Evolutionary conservation across 2,329 filamentous ascomycete species (phyloP), one percentile per base, ranked within the genome.

Genomic region (Colletotrichum phormii): DNA sequence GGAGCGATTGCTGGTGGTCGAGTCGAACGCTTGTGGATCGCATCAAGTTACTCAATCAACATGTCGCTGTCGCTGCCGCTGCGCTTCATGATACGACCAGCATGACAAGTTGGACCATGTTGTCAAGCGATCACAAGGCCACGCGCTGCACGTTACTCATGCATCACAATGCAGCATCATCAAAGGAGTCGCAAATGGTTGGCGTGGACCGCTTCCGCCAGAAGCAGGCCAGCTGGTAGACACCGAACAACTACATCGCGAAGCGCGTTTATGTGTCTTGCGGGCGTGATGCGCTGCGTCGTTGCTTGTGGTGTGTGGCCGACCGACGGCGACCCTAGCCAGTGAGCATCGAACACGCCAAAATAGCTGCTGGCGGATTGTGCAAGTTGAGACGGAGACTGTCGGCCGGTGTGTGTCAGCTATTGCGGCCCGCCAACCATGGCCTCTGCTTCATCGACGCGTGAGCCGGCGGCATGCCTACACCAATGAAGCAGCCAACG

Each of bases 131-230:
- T 64, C 69, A 64, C 49, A 64, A 62, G 66, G 67, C 54, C 63
- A 51, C 42, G 57, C 62, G 31, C 51, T 65, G 74, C 74, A 75
- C 65, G 54, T 55, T 71, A 33, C 49, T 74, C 61, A 72, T 75
- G 74, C 74, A 69, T 46, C 55, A 37, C 55, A 31, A 64, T 66
- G 74, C 74, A 75, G 66, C 62, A 26, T 59, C 35, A 33, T 57
- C 18, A 74, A 59, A 55, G 13, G n/a, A 59, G 42, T 58, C 24
- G 35, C 59, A 46, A 72, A 57, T 55, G 72, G 68, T 75, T 75
- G 74, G 74, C 53, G 46, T 61, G 58, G 53, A 72, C 60, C 22
- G 26, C 54, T 72, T 70, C 66, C 66, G 65, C 35, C 49, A 35
- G 51, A 53, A 33, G 59, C 65, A 49, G 26, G 59, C 54, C 65